Conservation (phyloP, 2,329 filamentous ascomycete genomes). For the Penicillium sp. region DNA sequence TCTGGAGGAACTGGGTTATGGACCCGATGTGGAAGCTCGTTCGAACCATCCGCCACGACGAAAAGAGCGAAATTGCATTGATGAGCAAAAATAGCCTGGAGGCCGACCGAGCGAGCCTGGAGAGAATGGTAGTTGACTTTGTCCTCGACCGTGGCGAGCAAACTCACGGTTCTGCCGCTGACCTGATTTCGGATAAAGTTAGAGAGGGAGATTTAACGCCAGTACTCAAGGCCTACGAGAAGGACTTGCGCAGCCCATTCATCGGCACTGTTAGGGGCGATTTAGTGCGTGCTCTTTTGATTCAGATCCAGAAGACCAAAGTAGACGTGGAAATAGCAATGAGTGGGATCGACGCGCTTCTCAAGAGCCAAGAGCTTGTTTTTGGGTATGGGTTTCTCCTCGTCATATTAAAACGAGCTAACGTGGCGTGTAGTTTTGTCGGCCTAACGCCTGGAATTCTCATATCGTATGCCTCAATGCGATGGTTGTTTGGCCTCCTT, state of each 20-base stretch:
- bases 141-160: conserved; percentile 75
- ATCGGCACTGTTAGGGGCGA: conserved; percentile 83
- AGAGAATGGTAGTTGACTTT: conserved; percentile 98
- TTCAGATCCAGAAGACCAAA: conserved; percentile 98
- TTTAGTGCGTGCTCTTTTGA: conserved; percentile 84
- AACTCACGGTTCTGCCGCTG: conserved; percentile 50
- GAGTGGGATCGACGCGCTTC: conserved; percentile 88
- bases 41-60: conserved; percentile 89
- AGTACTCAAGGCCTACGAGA: conserved; percentile 88
- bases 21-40: conserved; percentile 83
- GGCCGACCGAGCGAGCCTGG: conserved; percentile 87
- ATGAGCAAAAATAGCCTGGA: conserved; percentile 93
- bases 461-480: conserved; percentile 74
- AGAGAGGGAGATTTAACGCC: conserved; percentile 91
- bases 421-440: conserved; percentile 67
- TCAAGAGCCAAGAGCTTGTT: conserved; percentile 95
- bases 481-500: conserved; percentile 73
- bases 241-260: conserved; percentile 81
- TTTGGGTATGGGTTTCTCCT: conserved; percentile 63
- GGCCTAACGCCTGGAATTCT: conserved; percentile 92
- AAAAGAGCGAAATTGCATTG: conserved; percentile 90
- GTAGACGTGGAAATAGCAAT: conserved; percentile 97
- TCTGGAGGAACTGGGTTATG: conserved; percentile 96
- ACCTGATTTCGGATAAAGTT: conserved; percentile 77
- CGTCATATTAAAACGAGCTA: conserved; percentile 8